Percentiles rank a stretch among this genome's conserved stretches.
phyloP scores from a whole-genome alignment of 805 yeast species.

The Brettanomyces custersianus region DNA sequence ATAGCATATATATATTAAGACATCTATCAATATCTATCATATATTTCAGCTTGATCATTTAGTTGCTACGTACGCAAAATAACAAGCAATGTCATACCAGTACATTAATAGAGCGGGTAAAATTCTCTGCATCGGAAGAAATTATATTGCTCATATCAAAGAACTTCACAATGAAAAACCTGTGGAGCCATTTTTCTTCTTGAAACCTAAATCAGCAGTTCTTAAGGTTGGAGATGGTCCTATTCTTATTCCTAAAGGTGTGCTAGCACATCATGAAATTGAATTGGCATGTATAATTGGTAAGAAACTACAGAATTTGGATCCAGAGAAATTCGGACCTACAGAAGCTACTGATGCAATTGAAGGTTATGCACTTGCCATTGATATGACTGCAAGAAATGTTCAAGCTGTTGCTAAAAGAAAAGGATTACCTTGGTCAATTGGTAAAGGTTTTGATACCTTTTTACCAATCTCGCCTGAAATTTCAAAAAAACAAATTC shows the following conservation, averaged over 20 bases:
- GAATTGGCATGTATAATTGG: constrained; percentile 79
- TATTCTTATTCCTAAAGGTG: constrained; percentile 74
- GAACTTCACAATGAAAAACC: constrained; percentile 83
- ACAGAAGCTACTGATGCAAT: constrained; percentile 70
- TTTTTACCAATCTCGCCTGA: constrained; percentile 79
- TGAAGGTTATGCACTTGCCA: constrained; percentile 80
- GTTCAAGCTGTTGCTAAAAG: constrained; percentile 91
- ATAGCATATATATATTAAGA: too few species aligned
- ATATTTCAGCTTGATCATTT: neutral
- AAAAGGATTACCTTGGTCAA: constrained; percentile 94
- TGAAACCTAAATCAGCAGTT: constrained; percentile 80
- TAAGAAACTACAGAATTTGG: constrained; percentile 50
- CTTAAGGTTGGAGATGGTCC: constrained; percentile 65
- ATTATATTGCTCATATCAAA: constrained; percentile 91
- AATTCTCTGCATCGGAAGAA: constrained; percentile 91
- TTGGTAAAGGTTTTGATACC: constrained; percentile 95
- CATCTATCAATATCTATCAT: neutral
- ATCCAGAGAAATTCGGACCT: constrained; percentile 45
- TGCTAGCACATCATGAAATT: constrained; percentile 81
- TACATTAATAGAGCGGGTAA: constrained; percentile 63
- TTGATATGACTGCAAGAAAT: constrained; percentile 93
- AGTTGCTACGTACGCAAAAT: too few species aligned
- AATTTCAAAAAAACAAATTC: constrained; percentile 56
- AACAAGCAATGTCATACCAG: constrained; percentile 37
- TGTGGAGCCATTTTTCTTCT: constrained; percentile 80